phyloP scores from a whole-genome alignment of 768 basidiomycete genomes.

The Kwoniella sp. region DNA sequence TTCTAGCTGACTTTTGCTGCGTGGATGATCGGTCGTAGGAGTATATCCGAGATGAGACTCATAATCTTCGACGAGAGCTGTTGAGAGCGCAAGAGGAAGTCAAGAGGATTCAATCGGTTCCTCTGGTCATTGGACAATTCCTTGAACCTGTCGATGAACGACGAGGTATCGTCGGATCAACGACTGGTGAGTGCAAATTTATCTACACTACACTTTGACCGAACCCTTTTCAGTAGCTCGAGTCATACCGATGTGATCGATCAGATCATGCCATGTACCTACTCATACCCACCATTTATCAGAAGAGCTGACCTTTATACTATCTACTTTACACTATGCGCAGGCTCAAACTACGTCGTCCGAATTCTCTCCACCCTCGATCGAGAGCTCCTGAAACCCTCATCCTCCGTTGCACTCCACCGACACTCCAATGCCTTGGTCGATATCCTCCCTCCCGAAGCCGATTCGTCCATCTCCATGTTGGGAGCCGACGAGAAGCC shows the following conservation, averaged over 20 bases:
- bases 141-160: slow-evolving; percentile 97
- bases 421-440: slow-evolving; percentile 98
- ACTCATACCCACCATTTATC: no score
- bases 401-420: slow-evolving; percentile 96
- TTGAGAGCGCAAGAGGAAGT: slow-evolving; percentile 99
- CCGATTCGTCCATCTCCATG: slow-evolving; percentile 95
- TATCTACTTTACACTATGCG: background rate
- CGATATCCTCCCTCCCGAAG: slow-evolving; percentile 96
- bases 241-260: no score
- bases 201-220: no score
- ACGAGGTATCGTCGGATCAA: slow-evolving; percentile 94
- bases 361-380: slow-evolving; percentile 95
- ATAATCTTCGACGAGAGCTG: slow-evolving; percentile 94
- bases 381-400: slow-evolving; percentile 94
- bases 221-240: no score
- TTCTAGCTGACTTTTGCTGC: background rate
- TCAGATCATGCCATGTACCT: background rate
- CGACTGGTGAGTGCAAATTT: slow-evolving; percentile 65
- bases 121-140: slow-evolving; percentile 98
- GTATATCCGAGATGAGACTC: slow-evolving; percentile 98
- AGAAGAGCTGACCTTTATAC: no score
- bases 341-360: slow-evolving; percentile 94
- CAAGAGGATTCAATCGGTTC: slow-evolving; percentile 97
- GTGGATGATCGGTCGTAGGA: slow-evolving; percentile 78
- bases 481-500: slow-evolving; percentile 92